Percentiles rank a stretch among this genome's conserved stretches.
Evolutionary conservation across 2,329 filamentous ascomycete species (phyloP).

Genomic region (Apiospora pterosperma): DNA sequence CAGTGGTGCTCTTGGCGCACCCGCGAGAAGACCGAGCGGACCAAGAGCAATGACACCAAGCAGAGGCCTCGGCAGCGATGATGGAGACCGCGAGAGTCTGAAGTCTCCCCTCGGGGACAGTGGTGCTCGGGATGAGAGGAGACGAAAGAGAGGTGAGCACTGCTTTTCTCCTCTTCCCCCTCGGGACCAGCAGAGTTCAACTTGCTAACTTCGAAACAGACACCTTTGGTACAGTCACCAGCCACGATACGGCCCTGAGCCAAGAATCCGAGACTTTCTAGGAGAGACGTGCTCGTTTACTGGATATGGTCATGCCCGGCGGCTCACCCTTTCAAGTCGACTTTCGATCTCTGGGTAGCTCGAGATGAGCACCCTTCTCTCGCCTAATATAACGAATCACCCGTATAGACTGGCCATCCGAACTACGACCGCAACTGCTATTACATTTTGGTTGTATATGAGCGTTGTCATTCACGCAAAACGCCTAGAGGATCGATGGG

Average conservation of each 20-base stretch:
- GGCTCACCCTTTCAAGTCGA: conserved; percentile 27
- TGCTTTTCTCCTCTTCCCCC: background rate
- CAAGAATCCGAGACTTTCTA: conserved; percentile 55
- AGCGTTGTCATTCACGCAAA: background rate
- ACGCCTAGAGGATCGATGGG: background rate
- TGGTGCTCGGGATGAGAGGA: conserved; percentile 33
- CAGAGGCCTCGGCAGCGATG: conserved; percentile 40
- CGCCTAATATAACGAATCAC: background rate
- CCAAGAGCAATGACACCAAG: conserved; percentile 60
- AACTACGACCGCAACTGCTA: background rate
- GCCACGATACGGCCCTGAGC: conserved; percentile 31
- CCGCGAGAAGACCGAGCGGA: conserved; percentile 53
- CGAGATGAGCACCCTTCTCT: background rate
- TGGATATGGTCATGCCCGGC: conserved; percentile 21
- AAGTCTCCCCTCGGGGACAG: background rate
- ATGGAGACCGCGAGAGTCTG: conserved; percentile 34
- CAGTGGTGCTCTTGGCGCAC: conserved; percentile 47
- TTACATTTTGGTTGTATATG: background rate
- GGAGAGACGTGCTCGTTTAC: conserved; percentile 24
- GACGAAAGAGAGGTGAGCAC: conserved; percentile 55
- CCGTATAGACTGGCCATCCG: background rate
- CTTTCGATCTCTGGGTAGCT: conserved; percentile 14
- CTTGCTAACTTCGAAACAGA: conserved; percentile 29
- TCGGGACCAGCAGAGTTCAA: too few relatives aligned
- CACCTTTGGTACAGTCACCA: conserved; percentile 48